Base-by-base conservation (phyloP, 768 basidiomycete genomes). In the Coprinellus micaceus region DNA sequence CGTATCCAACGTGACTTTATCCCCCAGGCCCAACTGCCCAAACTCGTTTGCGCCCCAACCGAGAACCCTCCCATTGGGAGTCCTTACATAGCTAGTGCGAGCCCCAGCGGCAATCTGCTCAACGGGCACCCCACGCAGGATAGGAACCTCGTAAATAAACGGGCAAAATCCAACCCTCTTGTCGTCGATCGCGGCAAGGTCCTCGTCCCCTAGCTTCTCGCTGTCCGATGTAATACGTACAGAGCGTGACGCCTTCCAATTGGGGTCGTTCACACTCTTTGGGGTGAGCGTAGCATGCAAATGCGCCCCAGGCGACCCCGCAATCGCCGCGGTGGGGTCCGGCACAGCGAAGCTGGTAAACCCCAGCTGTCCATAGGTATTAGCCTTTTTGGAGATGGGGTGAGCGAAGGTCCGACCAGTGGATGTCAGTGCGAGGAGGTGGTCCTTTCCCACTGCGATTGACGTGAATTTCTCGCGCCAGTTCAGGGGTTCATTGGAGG, bases 11-110 rank as follows among this genome's bases (percentile, higher is more conserved):
- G 81, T 74, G 11, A 86, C 77, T 55, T 80, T 78, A 15, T 76
- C 73, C 15, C 90, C 91, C 24, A 93, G 72, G 40, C 92, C 94
- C 45, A 95, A 78, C 72, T 98, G 94, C 25, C 93, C 93, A 62
- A 80, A 88, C 60, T 90, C 86, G 66, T 97, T 96, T 1, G 91
- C 91, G 44, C 94, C 94, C 84, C 90, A 96, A 0, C 85, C 91
- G 19, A 98, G 79, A 10, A 95, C 89, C 53, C 84, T 76, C 1
- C 93, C 94, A 2, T 75, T 70, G 2, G 61, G 56, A 0, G 91
- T 92, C 24, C 84, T 75, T 10, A 79, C 86, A 64, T 91, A 92
- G 63, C 89, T 93, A 46, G 81, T 85, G 53, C 84, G 78, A 37
- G 77, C 75, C 2, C 91, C 91, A 24, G 92, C 82, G 26, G 85